A percentile compares a stretch with the other conserved stretches of the same genome.
These are phyloP conservation scores for Penicillium palitans DNA, from an alignment of 2,329 filamentous ascomycete genomes.

Conservation along the genomic window DNA sequence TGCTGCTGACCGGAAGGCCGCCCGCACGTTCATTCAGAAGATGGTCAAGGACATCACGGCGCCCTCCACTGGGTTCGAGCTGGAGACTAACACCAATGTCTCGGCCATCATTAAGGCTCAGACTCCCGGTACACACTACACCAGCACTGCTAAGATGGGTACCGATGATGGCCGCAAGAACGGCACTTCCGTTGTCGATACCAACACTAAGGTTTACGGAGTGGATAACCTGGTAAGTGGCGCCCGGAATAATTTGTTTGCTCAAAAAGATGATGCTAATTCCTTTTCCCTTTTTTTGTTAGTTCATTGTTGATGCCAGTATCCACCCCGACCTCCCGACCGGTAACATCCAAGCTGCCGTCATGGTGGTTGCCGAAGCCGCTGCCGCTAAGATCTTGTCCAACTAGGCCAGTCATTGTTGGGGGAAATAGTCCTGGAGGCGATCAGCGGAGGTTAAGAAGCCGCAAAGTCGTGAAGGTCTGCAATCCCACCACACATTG, in stretches of 20 bases:
- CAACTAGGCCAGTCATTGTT: slow-evolving; percentile 40
- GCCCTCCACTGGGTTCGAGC: slow-evolving; percentile 20
- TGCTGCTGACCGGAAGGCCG: slow-evolving; percentile 24
- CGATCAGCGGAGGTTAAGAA: not conserved
- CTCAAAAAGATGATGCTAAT: slow-evolving; percentile 37
- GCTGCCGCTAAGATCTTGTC: slow-evolving; percentile 48
- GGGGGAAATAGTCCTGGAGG: no score
- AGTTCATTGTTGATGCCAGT: slow-evolving; percentile 63
- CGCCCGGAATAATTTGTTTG: not conserved
- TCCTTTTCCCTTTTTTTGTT: not conserved
- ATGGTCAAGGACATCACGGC: slow-evolving; percentile 25
- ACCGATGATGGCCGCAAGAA: slow-evolving; percentile 55
- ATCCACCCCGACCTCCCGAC: slow-evolving; percentile 70
- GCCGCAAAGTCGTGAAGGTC: not conserved
- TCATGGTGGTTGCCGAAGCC: slow-evolving; percentile 65
- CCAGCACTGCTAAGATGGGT: slow-evolving; percentile 62
- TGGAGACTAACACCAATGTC: slow-evolving; percentile 27
- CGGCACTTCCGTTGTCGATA: slow-evolving; percentile 64
- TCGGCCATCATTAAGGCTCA: slow-evolving; percentile 34
- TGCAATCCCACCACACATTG: not conserved
- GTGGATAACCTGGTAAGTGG: slow-evolving; percentile 58
- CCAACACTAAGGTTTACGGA: slow-evolving; percentile 64
- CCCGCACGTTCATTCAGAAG: slow-evolving; percentile 22
- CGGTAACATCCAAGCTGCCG: slow-evolving; percentile 66
- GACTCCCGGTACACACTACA: slow-evolving; percentile 50